Evolutionary conservation across 139 green algal species (phyloP).

Genomic region (Picochlorum sp.): DNA sequence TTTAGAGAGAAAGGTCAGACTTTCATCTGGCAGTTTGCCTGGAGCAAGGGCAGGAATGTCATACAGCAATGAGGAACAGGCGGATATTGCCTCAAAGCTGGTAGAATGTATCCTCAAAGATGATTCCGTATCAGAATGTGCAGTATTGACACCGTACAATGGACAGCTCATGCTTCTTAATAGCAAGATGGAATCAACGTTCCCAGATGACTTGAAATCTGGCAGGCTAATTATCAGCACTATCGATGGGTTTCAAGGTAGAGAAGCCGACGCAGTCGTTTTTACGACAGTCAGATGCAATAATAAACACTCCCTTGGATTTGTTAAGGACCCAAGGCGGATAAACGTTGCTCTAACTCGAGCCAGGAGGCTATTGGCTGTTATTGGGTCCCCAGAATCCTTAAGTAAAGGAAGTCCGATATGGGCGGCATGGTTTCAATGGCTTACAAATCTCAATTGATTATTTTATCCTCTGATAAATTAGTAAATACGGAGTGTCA

Average conservation of each 20-base stretch:
- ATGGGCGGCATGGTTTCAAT: slow-evolving; percentile 35
- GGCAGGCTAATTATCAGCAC: slow-evolving; percentile 8
- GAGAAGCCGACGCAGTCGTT: slow-evolving; percentile 85
- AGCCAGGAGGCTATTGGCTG: slow-evolving; percentile 55
- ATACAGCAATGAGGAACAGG: slow-evolving; percentile 54
- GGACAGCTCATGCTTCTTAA: slow-evolving; percentile 38
- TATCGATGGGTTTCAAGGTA: slow-evolving; percentile 63
- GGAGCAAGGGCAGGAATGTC: no score
- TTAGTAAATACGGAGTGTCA: slow-evolving; percentile 58
- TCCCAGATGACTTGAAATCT: neutral
- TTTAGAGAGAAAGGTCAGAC: neutral
- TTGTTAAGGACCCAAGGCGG: slow-evolving; percentile 69
- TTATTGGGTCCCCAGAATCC: slow-evolving; percentile 35
- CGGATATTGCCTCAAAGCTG: slow-evolving; percentile 37
- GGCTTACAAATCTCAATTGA: slow-evolving; percentile 6
- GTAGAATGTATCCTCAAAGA: slow-evolving; percentile 3
- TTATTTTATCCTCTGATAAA: slow-evolving; percentile 43
- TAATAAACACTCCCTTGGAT: slow-evolving; percentile 47
- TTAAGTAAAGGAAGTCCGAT: slow-evolving; percentile 1
- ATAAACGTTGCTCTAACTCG: slow-evolving; percentile 90
- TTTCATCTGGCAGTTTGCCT: neutral
- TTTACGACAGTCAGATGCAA: slow-evolving; percentile 82
- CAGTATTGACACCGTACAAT: slow-evolving; percentile 73
- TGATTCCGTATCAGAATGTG: slow-evolving; percentile 33
- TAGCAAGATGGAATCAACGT: neutral